These are phyloP conservation scores for Paxillus involutus DNA, from an alignment of 768 basidiomycete genomes.

Conservation along the genomic window DNA sequence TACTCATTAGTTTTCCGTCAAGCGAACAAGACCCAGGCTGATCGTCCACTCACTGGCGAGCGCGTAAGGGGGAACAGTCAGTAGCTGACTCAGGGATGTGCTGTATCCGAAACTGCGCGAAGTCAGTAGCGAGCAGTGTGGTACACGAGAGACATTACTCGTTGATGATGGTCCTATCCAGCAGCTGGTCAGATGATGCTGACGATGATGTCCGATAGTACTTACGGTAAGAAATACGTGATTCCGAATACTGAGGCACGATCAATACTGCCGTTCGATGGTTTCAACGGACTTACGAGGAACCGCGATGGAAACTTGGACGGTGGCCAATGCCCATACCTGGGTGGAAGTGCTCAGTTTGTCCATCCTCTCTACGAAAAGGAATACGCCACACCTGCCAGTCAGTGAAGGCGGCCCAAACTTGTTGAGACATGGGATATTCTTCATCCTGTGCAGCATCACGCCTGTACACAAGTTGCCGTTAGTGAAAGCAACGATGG, in stretches of 20 bases:
- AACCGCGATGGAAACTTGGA: conserved; percentile 56
- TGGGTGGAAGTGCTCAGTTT: not conserved
- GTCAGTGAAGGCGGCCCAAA: conserved; percentile 51
- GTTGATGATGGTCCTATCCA: too few relatives aligned
- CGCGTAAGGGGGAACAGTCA: too few relatives aligned
- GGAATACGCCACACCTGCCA: conserved; percentile 51
- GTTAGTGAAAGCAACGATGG: not conserved
- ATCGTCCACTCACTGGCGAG: too few relatives aligned
- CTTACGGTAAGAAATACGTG: conserved; percentile 33
- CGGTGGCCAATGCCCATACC: conserved; percentile 22
- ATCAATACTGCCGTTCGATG: not conserved
- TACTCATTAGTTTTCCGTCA: too few relatives aligned
- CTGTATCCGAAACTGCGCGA: too few relatives aligned
- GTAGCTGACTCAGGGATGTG: too few relatives aligned
- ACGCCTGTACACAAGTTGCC: conserved; percentile 50
- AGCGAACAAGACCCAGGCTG: too few relatives aligned
- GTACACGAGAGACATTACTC: too few relatives aligned
- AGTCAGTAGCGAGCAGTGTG: too few relatives aligned
- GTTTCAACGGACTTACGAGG: conserved; percentile 45
- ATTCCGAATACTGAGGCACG: conserved; percentile 54
- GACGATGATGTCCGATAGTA: too few relatives aligned
- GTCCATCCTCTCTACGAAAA: too few relatives aligned
- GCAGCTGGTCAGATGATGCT: too few relatives aligned
- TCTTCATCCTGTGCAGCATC: conserved; percentile 59
- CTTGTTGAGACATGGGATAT: conserved; percentile 49